Evolutionary conservation across 176 grass and related monocot species (phyloP).

Genomic region (Triticum monococcum): DNA sequence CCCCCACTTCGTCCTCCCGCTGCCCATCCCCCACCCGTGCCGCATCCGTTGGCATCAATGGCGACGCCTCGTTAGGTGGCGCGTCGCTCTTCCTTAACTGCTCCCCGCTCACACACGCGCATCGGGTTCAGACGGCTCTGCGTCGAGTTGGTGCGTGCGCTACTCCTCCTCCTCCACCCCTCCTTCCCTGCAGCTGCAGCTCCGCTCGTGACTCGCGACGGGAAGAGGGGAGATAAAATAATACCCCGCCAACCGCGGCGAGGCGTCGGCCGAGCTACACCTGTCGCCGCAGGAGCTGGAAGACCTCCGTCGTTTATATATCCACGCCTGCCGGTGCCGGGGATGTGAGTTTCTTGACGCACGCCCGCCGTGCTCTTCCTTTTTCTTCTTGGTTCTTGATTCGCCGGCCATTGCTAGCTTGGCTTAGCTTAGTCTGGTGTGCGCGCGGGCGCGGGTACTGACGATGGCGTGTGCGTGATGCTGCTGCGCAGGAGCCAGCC

Average conservation of each 20-base stretch:
- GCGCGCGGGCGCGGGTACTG: background rate
- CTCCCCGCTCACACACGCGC: background rate
- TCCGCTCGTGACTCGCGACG: background rate
- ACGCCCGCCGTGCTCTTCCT: background rate
- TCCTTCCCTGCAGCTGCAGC: background rate
- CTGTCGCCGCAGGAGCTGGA: background rate
- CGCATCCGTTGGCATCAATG: constrained; percentile 6
- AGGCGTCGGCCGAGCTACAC: background rate
- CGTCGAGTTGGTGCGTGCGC: background rate
- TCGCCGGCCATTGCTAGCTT: background rate
- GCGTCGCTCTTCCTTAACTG: constrained; percentile 36
- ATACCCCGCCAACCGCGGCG: background rate
- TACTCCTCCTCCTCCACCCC: background rate
- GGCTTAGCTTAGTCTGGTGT: background rate
- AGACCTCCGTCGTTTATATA: background rate
- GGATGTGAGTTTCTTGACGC: constrained; percentile 32
- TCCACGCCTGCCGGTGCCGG: background rate
- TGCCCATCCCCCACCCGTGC: background rate
- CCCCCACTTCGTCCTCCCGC: background rate
- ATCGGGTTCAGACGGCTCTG: background rate
- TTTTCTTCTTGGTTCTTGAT: background rate
- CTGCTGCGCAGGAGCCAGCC: background rate
- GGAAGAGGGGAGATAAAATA: background rate
- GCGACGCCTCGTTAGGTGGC: constrained; percentile 32
- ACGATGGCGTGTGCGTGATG: background rate